Conservation (phyloP, 2,329 filamentous ascomycete genomes). For the Geoglossum cookeanum region DNA sequence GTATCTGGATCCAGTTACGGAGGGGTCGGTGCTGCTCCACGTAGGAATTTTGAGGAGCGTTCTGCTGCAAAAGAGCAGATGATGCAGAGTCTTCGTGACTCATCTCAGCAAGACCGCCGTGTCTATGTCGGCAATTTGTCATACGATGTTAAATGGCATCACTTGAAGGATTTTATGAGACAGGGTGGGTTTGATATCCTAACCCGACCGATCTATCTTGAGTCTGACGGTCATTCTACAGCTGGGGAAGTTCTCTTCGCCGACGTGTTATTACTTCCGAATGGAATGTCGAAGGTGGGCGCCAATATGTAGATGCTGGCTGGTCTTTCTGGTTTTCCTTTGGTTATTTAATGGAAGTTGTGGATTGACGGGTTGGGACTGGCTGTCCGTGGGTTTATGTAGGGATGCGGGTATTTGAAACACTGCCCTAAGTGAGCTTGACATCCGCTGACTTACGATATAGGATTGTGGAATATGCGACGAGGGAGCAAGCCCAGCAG, state of each 20-base stretch:
- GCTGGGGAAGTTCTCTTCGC: slow-evolving; percentile 98
- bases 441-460: neutral
- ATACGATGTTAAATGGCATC: slow-evolving; percentile 99
- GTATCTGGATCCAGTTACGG: slow-evolving; percentile 39
- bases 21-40: slow-evolving; percentile 38
- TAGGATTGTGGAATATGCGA: slow-evolving; percentile 99
- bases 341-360: slow-evolving; percentile 59
- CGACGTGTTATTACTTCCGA: slow-evolving; percentile 97
- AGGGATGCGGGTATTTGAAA: slow-evolving; percentile 94
- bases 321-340: slow-evolving; percentile 53
- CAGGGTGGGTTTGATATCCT: slow-evolving; percentile 46
- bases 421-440: neutral
- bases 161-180: slow-evolving; percentile 99
- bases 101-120: slow-evolving; percentile 93
- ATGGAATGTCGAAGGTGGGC: slow-evolving; percentile 99
- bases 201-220: neutral
- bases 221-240: slow-evolving; percentile 28
- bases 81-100: slow-evolving; percentile 87
- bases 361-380: slow-evolving; percentile 98
- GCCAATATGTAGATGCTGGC: slow-evolving; percentile 70
- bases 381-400: slow-evolving; percentile 70
- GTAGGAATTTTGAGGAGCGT: slow-evolving; percentile 71
- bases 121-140: slow-evolving; percentile 98
- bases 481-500: slow-evolving; percentile 94
- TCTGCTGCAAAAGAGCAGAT: slow-evolving; percentile 74